phyloP scores from a whole-genome alignment of 805 yeast species.

The Kuraishia hungarica region DNA sequence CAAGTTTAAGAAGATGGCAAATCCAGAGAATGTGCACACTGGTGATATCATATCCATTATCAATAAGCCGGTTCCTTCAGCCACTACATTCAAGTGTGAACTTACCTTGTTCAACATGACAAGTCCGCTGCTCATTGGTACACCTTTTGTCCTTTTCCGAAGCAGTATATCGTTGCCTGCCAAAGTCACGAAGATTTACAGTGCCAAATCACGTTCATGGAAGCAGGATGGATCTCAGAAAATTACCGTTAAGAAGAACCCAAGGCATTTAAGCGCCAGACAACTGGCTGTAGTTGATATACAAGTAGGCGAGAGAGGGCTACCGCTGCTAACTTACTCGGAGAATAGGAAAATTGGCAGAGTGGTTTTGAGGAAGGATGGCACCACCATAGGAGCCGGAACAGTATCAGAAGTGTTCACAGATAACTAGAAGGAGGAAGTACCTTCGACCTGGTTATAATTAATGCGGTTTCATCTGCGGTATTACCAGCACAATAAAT shows the following conservation, averaged over 20 bases:
- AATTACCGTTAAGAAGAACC: conserved; percentile 37
- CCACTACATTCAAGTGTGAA: conserved; percentile 43
- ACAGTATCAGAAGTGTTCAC: conserved; percentile 10
- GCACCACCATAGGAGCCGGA: conserved; percentile 54
- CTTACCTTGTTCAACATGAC: conserved; percentile 56
- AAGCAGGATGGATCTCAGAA: conserved; percentile 19
- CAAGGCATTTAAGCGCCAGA: conserved; percentile 48
- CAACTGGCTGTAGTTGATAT: conserved; percentile 53
- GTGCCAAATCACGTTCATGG: conserved; percentile 19
- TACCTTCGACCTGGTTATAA: too few species aligned
- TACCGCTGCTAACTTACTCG: conserved; percentile 43
- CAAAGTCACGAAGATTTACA: conserved; percentile 39
- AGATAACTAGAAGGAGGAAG: neutral
- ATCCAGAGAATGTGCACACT: conserved; percentile 38
- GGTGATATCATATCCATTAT: conserved; percentile 59
- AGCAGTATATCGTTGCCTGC: conserved; percentile 71
- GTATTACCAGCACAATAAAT: neutral
- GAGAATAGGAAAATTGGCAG: conserved; percentile 51
- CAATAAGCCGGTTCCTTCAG: conserved; percentile 36
- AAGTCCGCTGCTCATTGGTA: conserved; percentile 72
- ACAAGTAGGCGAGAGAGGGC: conserved; percentile 34
- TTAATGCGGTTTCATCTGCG: neutral
- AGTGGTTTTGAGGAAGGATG: conserved; percentile 62
- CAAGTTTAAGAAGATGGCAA: conserved; percentile 26
- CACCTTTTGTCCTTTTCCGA: conserved; percentile 69